Percentiles rank a stretch among this genome's conserved stretches.
Conservation (phyloP, 2,329 filamentous ascomycete genomes). For the Exophiala sp. region DNA sequence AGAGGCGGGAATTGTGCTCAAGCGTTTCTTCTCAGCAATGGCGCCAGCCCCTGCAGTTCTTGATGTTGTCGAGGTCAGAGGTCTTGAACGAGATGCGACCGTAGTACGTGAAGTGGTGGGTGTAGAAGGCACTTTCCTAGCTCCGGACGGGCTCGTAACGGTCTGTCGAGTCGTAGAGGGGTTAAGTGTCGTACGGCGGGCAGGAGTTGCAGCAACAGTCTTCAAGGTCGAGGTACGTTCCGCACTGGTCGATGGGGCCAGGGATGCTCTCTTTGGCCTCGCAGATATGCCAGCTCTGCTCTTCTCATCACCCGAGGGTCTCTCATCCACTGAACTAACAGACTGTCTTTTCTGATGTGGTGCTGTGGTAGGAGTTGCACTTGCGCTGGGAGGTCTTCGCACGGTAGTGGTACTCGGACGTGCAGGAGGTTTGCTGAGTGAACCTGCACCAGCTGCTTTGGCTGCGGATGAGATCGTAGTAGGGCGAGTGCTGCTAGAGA, state of each 20-base stretch:
- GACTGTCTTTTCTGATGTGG: slow-evolving; percentile 40
- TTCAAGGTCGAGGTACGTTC: slow-evolving; percentile 17
- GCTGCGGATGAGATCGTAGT: slow-evolving; percentile 30
- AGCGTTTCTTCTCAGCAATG: slow-evolving; percentile 34
- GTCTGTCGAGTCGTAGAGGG: slow-evolving; percentile 31
- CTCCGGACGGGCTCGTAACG: slow-evolving; percentile 34
- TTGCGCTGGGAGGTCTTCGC: slow-evolving; percentile 34
- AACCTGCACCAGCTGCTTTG: slow-evolving; percentile 34
- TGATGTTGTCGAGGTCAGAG: slow-evolving; percentile 28
- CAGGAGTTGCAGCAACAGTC: slow-evolving; percentile 16
- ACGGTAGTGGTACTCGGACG: slow-evolving; percentile 33
- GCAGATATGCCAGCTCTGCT: slow-evolving; percentile 37
- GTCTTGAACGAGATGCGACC: slow-evolving; percentile 30
- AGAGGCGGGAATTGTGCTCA: slow-evolving; percentile 34
- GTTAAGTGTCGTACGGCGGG: slow-evolving; percentile 13
- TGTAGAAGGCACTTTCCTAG: slow-evolving; percentile 31
- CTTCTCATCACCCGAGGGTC: slow-evolving; percentile 40
- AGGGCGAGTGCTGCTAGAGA: slow-evolving; percentile 30
- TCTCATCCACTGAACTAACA: slow-evolving; percentile 33
- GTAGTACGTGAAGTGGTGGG: slow-evolving; percentile 28
- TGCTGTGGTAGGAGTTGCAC: slow-evolving; percentile 35
- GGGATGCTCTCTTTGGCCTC: slow-evolving; percentile 42
- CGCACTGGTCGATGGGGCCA: slow-evolving; percentile 36
- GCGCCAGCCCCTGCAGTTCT: slow-evolving; percentile 25
- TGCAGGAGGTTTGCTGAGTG: slow-evolving; percentile 42